Percentiles rank a stretch among this genome's conserved stretches.
phyloP scores from a whole-genome alignment of 495 filamentous ascomycete species.

The Aspergillus bertholletiae region DNA sequence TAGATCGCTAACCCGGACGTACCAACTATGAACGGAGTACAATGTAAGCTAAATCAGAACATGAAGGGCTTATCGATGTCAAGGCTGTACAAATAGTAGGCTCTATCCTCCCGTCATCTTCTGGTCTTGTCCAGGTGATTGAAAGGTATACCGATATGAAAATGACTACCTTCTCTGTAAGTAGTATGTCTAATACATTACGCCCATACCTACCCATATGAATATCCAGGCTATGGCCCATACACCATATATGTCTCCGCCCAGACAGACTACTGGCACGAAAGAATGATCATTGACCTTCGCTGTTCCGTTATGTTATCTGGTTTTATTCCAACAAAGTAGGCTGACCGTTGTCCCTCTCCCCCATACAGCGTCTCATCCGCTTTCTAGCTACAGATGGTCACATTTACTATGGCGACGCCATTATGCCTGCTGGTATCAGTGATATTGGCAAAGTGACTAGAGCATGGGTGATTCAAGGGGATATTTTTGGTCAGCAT shows the following conservation, averaged over 20 bases:
- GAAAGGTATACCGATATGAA: not conserved
- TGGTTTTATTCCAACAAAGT: no score
- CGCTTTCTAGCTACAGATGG: constrained; percentile 77
- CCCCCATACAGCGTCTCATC: constrained; percentile 78
- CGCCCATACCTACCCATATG: not conserved
- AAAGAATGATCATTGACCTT: no score
- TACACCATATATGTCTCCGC: no score
- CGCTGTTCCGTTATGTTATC: no score
- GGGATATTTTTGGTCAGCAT: constrained; percentile 70
- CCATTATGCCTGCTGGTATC: constrained; percentile 64
- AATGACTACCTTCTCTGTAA: constrained; percentile 40
- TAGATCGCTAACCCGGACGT: not conserved
- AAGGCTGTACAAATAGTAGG: no score
- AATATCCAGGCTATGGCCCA: not conserved
- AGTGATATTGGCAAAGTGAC: constrained; percentile 64
- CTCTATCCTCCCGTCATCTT: not conserved
- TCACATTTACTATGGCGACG: constrained; percentile 77
- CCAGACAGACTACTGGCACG: not conserved
- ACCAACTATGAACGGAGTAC: no score
- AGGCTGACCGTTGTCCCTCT: not conserved
- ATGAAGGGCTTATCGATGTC: no score
- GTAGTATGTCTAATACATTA: no score
- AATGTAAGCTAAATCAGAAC: no score
- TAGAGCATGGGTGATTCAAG: constrained; percentile 64
- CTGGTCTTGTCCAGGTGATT: not conserved